Conservation (phyloP, 1,139 yeast genomes). For the Suhomyces taliae region DNA sequence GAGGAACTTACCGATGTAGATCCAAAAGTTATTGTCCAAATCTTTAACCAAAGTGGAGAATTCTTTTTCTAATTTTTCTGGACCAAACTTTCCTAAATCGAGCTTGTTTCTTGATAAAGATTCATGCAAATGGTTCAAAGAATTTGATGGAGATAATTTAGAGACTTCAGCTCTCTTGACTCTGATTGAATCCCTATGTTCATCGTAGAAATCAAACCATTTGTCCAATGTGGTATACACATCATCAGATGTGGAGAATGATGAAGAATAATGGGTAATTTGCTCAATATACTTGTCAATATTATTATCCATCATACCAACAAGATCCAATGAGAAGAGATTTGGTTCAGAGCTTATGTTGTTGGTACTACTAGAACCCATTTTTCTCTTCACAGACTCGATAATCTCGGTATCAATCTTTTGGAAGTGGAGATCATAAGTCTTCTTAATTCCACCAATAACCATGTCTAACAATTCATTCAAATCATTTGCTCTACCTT, state of each 20-base stretch:
- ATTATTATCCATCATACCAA: slow-evolving; percentile 27
- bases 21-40: slow-evolving; percentile 14
- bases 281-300: slow-evolving; percentile 25
- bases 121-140: slow-evolving; percentile 14
- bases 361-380: background rate
- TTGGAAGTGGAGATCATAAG: slow-evolving; percentile 11
- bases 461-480: slow-evolving; percentile 5
- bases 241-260: slow-evolving; percentile 10
- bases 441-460: slow-evolving; percentile 1
- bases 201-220: slow-evolving; percentile 26
- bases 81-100: slow-evolving; percentile 16
- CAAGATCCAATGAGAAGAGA: slow-evolving; percentile 23
- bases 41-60: slow-evolving; percentile 13
- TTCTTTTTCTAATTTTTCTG: slow-evolving; percentile 8
- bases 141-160: slow-evolving; percentile 12
- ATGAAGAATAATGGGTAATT: slow-evolving; percentile 9
- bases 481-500: slow-evolving; percentile 2
- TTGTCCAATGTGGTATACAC: slow-evolving; percentile 15
- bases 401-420: slow-evolving; percentile 2
- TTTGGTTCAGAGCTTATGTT: background rate
- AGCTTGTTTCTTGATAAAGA: background rate
- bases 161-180: slow-evolving; percentile 7
- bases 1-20: slow-evolving; percentile 10
- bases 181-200: slow-evolving; percentile 13
- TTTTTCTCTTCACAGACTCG: background rate